phyloP scores from a whole-genome alignment of 768 basidiomycete genomes.

The Filobasidium floriforme region DNA sequence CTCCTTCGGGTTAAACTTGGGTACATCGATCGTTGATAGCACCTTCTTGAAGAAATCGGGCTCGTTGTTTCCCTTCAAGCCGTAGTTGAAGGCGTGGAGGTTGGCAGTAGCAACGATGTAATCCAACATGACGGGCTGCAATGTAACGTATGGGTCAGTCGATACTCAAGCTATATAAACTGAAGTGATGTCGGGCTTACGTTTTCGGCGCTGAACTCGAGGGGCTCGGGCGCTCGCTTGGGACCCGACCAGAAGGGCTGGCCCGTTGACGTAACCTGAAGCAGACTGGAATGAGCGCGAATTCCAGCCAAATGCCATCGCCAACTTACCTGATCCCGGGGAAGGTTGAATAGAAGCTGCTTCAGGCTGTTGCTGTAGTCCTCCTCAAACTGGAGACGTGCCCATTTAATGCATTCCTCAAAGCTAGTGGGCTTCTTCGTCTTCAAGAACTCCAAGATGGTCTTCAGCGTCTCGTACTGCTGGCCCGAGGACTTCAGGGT shows the following conservation, averaged over 20 bases:
- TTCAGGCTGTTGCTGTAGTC: slow-evolving; percentile 88
- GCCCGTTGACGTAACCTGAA: slow-evolving; percentile 67
- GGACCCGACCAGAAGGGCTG: slow-evolving; percentile 99
- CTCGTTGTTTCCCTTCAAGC: slow-evolving; percentile 81
- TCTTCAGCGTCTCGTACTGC: slow-evolving; percentile 78
- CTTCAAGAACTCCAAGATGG: slow-evolving; percentile 81
- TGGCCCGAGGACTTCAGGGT: slow-evolving; percentile 85
- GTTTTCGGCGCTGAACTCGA: slow-evolving; percentile 76
- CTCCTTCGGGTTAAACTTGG: slow-evolving; percentile 85
- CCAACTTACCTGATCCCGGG: slow-evolving; percentile 68
- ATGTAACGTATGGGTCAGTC: slow-evolving; percentile 10
- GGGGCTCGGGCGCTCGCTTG: slow-evolving; percentile 87
- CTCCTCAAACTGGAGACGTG: slow-evolving; percentile 85
- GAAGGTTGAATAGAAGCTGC: slow-evolving; percentile 85
- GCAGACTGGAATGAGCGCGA: neutral
- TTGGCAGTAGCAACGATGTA: slow-evolving; percentile 92
- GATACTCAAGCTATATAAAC: neutral
- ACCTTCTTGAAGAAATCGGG: slow-evolving; percentile 71
- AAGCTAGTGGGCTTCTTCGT: slow-evolving; percentile 88
- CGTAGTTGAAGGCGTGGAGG: slow-evolving; percentile 96
- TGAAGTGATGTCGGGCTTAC: slow-evolving; percentile 50
- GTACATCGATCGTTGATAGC: slow-evolving; percentile 72
- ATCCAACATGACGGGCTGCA: slow-evolving; percentile 72
- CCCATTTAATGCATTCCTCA: slow-evolving; percentile 97
- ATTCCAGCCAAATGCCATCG: slow-evolving; percentile 3